Conservation (phyloP, 306 rosid genomes). For the Lithocarpus polystachyus region DNA sequence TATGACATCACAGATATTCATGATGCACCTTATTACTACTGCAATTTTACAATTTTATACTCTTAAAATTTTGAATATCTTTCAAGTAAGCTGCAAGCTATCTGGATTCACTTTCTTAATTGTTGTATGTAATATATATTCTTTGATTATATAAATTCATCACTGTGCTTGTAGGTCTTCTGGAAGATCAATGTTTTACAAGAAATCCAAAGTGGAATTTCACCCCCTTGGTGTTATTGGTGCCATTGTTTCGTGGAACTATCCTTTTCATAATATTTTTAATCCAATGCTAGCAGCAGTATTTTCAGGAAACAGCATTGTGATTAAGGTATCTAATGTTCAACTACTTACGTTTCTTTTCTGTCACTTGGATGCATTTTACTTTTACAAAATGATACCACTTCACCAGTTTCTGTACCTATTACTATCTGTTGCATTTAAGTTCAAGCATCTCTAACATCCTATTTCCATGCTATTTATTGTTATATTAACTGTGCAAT, state of each 20-base stretch:
- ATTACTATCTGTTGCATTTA: background rate
- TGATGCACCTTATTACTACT: background rate
- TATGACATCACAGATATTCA: background rate
- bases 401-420: background rate
- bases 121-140: background rate
- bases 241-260: constrained; percentile 93
- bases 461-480: background rate
- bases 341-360: constrained; percentile 12
- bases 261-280: constrained; percentile 87
- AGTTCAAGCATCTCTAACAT: background rate
- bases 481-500: background rate
- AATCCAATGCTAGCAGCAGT: constrained; percentile 91
- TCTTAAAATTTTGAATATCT: background rate
- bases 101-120: constrained; percentile 8
- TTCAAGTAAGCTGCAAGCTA: constrained; percentile 1
- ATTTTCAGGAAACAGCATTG: constrained; percentile 84
- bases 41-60: background rate
- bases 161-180: constrained; percentile 57
- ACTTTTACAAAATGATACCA: background rate
- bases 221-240: constrained; percentile 94
- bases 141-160: constrained; percentile 8
- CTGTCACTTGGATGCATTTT: constrained; percentile 12
- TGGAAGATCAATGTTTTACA: constrained; percentile 82
- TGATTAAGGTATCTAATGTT: constrained; percentile 65
- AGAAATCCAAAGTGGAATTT: constrained; percentile 84